Evolutionary conservation across 2,329 filamentous ascomycete genomes (phyloP), one percentile per base, ranked within the genome.

Genomic region (Pseudogymnoascus sp.): DNA sequence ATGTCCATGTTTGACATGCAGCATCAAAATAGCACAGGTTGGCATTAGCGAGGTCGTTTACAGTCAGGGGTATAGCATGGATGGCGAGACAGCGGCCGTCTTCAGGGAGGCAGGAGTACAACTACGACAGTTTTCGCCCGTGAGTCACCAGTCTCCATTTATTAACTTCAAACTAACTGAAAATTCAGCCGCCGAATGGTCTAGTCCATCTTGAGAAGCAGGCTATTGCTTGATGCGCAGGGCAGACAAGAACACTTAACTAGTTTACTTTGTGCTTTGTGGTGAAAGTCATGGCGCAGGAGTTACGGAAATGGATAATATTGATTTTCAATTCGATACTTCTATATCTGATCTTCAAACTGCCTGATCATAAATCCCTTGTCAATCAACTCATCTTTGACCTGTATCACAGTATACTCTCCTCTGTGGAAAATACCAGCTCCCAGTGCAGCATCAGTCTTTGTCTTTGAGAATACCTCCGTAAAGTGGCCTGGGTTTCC

Each of bases 371-470:
- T 75, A 64, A 96, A 79, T 0, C 90, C 90, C 71, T 86, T 84
- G 37, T 82, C 79, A 23, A 80, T 80, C 64, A 99, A 75, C 71
- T 90, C 84, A 64, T 95, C 88, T 77, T 99, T 99, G 59, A 99
- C 94, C 72, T 97, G 87, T 74, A 86, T 87, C 14, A 99, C 93
- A 0, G 92, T 96, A 76, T 93, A 99, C 78, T 99, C 93, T 38
- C 89, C 91, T 59, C 94, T 81, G 78, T 99, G 94, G 77, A 99
- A 99, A 88, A 99, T 99, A 62, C 94, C 94, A 7, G 94, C 94
- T 2, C 94, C 94, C 65, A 99, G 78, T 28, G 94, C 94, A 60
- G 94, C 94, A 79, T 99, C 94, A 2, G 93, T 93, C 14, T 81
- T 80, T 7, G 94, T 97, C 77, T 89, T 80, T 63, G 84, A 79